A percentile compares a stretch with the other conserved stretches of the same genome.
These are phyloP conservation scores for Rhizophagus sp. DNA, from an alignment of 192 early-diverging fungal species.

Conservation along the genomic window DNA sequence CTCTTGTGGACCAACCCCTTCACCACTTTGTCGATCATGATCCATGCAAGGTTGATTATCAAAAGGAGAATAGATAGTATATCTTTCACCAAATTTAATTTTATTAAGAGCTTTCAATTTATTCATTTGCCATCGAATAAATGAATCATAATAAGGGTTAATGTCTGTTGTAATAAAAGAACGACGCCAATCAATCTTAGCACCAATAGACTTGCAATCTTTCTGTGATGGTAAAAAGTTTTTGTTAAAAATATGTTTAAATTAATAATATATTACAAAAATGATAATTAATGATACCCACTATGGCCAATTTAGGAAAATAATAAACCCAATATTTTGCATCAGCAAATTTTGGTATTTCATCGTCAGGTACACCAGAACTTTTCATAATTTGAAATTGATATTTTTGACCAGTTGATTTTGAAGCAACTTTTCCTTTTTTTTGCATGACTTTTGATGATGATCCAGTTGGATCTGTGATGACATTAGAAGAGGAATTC, in stretches of 20 bases:
- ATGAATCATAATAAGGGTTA: constrained; percentile 98
- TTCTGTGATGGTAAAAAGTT: constrained; percentile 34
- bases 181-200: constrained; percentile 93
- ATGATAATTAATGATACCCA: constrained; percentile 29
- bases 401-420: constrained; percentile 79
- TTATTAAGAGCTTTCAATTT: constrained; percentile 75
- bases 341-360: constrained; percentile 93
- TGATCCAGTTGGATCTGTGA: constrained; percentile 34
- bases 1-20: constrained; percentile 91
- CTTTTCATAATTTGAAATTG: constrained; percentile 97
- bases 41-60: constrained; percentile 99
- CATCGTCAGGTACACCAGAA: constrained; percentile 81
- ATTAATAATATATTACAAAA: too few species aligned
- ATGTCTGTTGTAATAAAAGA: constrained; percentile 97
- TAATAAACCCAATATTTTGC: constrained; percentile 89
- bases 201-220: constrained; percentile 75
- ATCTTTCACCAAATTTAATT: constrained; percentile 94
- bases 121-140: constrained; percentile 98
- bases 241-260: too few species aligned
- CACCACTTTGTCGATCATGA: constrained; percentile 93
- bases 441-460: constrained; percentile 67
- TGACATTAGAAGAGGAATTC: neutral
- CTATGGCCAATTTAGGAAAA: constrained; percentile 89
- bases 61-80: constrained; percentile 94
- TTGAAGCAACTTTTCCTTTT: constrained; percentile 89